phyloP scores from a whole-genome alignment of 352 stramenopile species.

The Phytophthora macrochlamydospora region DNA sequence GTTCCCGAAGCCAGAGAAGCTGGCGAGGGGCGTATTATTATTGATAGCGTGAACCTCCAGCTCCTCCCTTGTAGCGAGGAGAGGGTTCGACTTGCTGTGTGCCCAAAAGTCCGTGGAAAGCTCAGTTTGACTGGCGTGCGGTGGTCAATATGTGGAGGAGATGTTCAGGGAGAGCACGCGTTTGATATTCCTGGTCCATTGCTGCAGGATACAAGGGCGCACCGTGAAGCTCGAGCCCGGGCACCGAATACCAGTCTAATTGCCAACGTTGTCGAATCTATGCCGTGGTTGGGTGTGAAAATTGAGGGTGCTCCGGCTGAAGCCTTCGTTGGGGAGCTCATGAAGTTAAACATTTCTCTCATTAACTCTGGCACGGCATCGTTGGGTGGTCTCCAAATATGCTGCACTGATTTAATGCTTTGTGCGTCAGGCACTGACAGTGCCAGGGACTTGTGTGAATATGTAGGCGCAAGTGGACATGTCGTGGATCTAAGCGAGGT shows the following conservation, averaged over 20 bases:
- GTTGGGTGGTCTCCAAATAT: constrained; percentile 61
- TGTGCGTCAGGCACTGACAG: constrained; percentile 44
- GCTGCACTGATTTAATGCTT: constrained; percentile 67
- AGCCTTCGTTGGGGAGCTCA: constrained; percentile 65
- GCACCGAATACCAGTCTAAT: constrained; percentile 81
- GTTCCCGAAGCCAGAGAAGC: constrained; percentile 43
- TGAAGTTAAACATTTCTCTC: constrained; percentile 58
- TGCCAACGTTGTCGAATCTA: constrained; percentile 68
- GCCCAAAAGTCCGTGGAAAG: constrained; percentile 59
- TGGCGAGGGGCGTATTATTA: constrained; percentile 44
- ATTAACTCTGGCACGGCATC: constrained; percentile 61
- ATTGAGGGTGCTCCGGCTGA: constrained; percentile 48
- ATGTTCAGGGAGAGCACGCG: constrained; percentile 79
- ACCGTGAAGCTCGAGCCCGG: constrained; percentile 73
- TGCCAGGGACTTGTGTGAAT: constrained; percentile 39
- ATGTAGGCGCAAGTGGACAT: constrained; percentile 69
- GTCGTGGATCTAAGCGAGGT: constrained; percentile 66
- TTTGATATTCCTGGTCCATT: constrained; percentile 84
- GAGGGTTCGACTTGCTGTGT: constrained; percentile 69
- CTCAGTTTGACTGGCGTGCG: constrained; percentile 72
- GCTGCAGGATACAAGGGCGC: constrained; percentile 78
- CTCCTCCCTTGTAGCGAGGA: constrained; percentile 80
- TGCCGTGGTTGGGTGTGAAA: constrained; percentile 86
- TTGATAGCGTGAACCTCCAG: constrained; percentile 78
- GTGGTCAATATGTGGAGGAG: constrained; percentile 84